Percentiles rank a stretch among this genome's conserved stretches.
Conservation (phyloP, 768 basidiomycete genomes). For the Russula earlei region DNA sequence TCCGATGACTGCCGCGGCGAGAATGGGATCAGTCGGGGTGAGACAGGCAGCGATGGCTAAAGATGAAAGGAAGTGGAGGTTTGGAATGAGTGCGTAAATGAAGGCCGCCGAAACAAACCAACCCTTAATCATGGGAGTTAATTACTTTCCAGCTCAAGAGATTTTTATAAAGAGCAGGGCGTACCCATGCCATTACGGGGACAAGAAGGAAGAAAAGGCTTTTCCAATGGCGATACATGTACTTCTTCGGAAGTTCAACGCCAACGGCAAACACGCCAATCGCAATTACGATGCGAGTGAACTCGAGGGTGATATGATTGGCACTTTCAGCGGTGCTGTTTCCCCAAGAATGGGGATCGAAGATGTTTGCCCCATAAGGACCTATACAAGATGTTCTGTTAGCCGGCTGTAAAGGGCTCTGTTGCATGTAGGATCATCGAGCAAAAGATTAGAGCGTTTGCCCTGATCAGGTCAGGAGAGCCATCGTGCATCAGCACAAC, state of each 20-base stretch:
- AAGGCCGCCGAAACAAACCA: constrained; percentile 91
- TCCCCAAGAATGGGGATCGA: constrained; percentile 76
- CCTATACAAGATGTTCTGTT: constrained; percentile 34
- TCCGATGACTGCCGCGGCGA: constrained; percentile 86
- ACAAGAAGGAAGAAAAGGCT: constrained; percentile 77
- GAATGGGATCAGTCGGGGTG: constrained; percentile 90
- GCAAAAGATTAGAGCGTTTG: too few relatives aligned
- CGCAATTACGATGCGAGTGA: constrained; percentile 86
- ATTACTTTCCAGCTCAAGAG: not conserved
- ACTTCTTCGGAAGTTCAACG: constrained; percentile 93
- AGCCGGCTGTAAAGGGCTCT: not conserved
- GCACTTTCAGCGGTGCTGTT: constrained; percentile 34
- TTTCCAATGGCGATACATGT: constrained; percentile 89
- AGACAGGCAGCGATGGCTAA: constrained; percentile 88
- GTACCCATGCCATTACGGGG: constrained; percentile 77
- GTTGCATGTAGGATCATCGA: too few relatives aligned
- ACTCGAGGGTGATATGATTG: constrained; percentile 82
- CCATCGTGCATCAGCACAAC: not conserved
- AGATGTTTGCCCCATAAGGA: constrained; percentile 72
- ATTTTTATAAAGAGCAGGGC: constrained; percentile 24
- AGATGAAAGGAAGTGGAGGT: constrained; percentile 79
- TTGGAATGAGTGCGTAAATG: constrained; percentile 87
- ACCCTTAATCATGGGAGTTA: constrained; percentile 39
- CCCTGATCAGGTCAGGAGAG: not conserved
- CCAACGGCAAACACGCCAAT: constrained; percentile 98